Conservation (phyloP, 768 basidiomycete genomes). For the Rhodosporidiobolus sp. region DNA sequence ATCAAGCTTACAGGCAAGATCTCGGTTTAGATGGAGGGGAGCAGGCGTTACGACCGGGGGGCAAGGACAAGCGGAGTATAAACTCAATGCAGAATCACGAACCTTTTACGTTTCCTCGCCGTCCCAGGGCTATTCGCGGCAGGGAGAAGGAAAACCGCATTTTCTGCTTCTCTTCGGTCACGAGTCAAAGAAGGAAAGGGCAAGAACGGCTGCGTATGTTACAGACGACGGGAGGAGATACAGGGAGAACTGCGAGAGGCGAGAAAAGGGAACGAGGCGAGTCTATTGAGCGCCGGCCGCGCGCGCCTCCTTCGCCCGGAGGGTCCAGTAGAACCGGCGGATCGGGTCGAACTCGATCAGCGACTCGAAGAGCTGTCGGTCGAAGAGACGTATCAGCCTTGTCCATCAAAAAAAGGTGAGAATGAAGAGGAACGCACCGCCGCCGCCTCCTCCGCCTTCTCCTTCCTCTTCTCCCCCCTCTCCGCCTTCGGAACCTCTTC, state of each 20-base stretch:
- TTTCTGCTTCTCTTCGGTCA: no score
- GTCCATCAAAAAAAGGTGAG: not conserved
- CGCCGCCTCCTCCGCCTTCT: conserved; percentile 22
- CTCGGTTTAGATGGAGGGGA: not conserved
- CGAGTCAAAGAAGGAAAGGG: no score
- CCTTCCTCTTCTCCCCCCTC: not conserved
- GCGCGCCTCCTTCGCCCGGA: conserved; percentile 33
- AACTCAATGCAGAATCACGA: no score
- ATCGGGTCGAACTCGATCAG: conserved; percentile 45
- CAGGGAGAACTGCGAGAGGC: not conserved
- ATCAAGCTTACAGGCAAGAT: conserved; percentile 19
- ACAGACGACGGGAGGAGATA: no score
- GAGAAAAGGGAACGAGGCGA: not conserved
- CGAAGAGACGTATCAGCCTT: fast-evolving
- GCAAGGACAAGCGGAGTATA: no score
- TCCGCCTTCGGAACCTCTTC: conserved; percentile 1
- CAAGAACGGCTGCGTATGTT: no score
- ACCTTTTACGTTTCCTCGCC: no score
- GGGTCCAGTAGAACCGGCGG: conserved; percentile 47
- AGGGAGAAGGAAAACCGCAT: no score
- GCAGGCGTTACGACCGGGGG: no score
- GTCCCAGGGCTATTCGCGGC: no score
- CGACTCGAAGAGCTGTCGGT: conserved; percentile 11
- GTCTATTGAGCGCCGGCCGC: not conserved
- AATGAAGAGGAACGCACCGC: conserved; percentile 6